A percentile compares a stretch with the other conserved stretches of the same genome.
phyloP scores from a whole-genome alignment of 345 rosid genomes.

The Dipteronia sinensis region DNA sequence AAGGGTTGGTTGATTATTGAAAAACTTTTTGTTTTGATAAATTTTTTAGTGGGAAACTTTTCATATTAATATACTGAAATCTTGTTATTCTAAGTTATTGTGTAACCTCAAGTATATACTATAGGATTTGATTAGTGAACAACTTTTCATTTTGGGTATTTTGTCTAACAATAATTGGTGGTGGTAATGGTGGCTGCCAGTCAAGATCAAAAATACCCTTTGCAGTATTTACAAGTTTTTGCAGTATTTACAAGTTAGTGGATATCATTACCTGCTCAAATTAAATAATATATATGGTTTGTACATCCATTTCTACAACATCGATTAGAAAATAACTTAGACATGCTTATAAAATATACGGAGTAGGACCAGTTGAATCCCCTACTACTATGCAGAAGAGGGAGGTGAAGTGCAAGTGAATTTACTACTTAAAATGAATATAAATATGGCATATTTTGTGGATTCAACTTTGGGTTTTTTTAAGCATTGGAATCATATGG shows the following conservation, averaged over 20 bases:
- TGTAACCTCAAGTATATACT: background rate
- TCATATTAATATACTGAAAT: slow-evolving; percentile 31
- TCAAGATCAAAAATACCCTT: background rate
- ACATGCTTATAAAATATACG: too few relatives aligned
- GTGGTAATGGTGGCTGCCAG: background rate
- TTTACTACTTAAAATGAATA: background rate
- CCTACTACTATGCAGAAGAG: too few relatives aligned
- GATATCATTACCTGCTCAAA: too few relatives aligned
- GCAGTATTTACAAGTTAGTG: too few relatives aligned
- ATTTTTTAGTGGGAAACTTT: slow-evolving; percentile 22
- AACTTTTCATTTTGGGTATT: background rate
- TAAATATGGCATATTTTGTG: too few relatives aligned
- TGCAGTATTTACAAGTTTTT: too few relatives aligned
- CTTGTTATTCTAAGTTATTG: background rate
- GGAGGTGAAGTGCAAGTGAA: too few relatives aligned
- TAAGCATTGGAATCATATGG: too few relatives aligned
- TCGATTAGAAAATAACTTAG: too few relatives aligned
- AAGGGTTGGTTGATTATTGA: slow-evolving; percentile 11
- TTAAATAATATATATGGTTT: too few relatives aligned
- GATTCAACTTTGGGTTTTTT: background rate
- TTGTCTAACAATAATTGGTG: background rate
- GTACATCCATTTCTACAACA: too few relatives aligned
- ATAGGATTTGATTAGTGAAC: background rate
- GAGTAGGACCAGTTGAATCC: too few relatives aligned
- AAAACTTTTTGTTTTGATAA: slow-evolving; percentile 9